Base-by-base conservation (phyloP, 2,329 filamentous ascomycete species). In the Talaromyces sp. region DNA sequence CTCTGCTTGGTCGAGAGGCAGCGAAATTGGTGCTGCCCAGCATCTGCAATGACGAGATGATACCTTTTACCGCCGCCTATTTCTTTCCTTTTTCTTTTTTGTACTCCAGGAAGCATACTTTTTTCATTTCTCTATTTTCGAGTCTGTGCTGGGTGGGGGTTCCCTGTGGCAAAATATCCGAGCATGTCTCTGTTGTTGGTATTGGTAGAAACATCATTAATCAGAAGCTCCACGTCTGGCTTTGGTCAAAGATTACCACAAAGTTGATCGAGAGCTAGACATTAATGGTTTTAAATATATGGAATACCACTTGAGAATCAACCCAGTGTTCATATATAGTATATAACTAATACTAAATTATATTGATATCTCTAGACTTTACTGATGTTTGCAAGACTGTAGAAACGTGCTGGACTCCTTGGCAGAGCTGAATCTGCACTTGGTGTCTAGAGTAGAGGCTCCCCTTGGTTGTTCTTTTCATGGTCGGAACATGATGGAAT, bases 21-120 rank as follows among this genome's bases (percentile, higher is more conserved):
- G 19, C 53, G 19, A 31, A 32, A n/a, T n/a, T 55, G 19, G 49
- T 29, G 14, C 29, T 52, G 21, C 29, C 49, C 51, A 50, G 31
- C 24, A 43, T 32, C 21, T 60, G 21, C 29, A 60, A 26, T 41
- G 55, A 29, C 52, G 55, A 43, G 41, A 55, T 32, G 43, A 58
- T 43, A 58, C 55, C 43, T 24, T 21, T 17, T 19, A 29, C 49
- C 49, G 49, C 27, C 24, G 49, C 53, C 53, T 53, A n/a, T 53
- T 53, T 8, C 9, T 53, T 53, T 29, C 26, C 7, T 29, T 14
- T 35, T 9, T 51, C n/a, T 9, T 51, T 27, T 17, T 52, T n/a
- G 4, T 17, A 27, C 49, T 52, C 29, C n/a, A 46, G n/a, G 21
- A 46, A 19, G 43, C 43, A 46, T 21, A 24, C 11, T 51, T 52